Evolutionary conservation across 805 yeast species (phyloP).

Genomic region (Lachancea sp.): DNA sequence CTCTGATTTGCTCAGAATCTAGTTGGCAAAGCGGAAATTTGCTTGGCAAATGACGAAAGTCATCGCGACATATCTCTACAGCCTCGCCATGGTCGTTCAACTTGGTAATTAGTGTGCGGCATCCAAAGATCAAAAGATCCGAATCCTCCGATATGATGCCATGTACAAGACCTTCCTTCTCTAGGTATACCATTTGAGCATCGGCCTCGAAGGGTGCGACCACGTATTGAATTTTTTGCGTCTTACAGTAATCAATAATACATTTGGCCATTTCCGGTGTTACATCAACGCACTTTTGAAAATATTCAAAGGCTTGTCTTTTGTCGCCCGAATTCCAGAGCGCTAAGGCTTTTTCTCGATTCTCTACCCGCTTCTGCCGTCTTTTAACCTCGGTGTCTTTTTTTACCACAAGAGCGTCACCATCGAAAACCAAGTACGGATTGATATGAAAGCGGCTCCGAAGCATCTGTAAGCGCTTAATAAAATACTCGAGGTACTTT

Average conservation of each 20-base stretch:
- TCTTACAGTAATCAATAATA: slow-evolving; percentile 64
- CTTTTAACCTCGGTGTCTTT: slow-evolving; percentile 65
- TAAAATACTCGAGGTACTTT: slow-evolving; percentile 63
- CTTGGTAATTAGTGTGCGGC: slow-evolving; percentile 68
- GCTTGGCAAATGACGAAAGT: slow-evolving; percentile 42
- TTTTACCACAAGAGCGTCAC: slow-evolving; percentile 78
- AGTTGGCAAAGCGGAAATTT: slow-evolving; percentile 47
- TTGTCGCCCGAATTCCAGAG: slow-evolving; percentile 47
- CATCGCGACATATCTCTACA: slow-evolving; percentile 55
- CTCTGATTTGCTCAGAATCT: slow-evolving; percentile 52
- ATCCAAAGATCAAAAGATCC: slow-evolving; percentile 86
- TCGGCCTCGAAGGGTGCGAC: slow-evolving; percentile 99
- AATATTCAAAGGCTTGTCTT: slow-evolving; percentile 59
- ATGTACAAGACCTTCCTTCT: slow-evolving; percentile 63
- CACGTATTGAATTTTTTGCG: slow-evolving; percentile 53
- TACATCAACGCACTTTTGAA: slow-evolving; percentile 75
- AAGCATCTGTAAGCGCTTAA: slow-evolving; percentile 61
- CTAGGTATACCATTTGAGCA: slow-evolving; percentile 90
- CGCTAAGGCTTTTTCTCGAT: slow-evolving; percentile 49
- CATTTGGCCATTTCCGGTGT: slow-evolving; percentile 89
- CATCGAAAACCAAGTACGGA: slow-evolving; percentile 91
- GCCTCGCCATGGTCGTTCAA: slow-evolving; percentile 66
- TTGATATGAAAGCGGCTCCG: slow-evolving; percentile 54
- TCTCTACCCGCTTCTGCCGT: slow-evolving; percentile 48
- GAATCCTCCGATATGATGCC: slow-evolving; percentile 94